A percentile compares a stretch with the other conserved stretches of the same genome.
These are phyloP conservation scores for Azolla pinnata DNA, from an alignment of 75 land plant genomes.

Conservation along the genomic window DNA sequence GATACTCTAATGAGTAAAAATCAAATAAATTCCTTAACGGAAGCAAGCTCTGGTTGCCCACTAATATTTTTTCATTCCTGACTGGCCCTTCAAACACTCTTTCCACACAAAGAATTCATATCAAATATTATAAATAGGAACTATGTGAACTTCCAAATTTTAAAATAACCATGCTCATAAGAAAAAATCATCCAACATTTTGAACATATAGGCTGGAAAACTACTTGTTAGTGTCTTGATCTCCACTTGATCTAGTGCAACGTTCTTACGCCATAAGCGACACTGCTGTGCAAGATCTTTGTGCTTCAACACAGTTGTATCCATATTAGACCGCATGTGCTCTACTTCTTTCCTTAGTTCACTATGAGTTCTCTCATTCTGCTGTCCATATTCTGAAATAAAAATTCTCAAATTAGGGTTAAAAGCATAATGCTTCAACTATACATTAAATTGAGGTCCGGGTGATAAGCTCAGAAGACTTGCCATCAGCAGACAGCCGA, in stretches of 20 bases:
- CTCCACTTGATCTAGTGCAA: constrained; percentile 61
- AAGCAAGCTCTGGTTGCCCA: too few relatives aligned
- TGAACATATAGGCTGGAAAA: not conserved
- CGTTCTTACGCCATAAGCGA: constrained; percentile 32
- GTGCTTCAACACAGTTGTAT: constrained; percentile 70
- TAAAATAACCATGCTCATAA: not conserved
- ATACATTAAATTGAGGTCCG: too few relatives aligned
- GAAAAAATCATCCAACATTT: not conserved
- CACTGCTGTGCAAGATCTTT: constrained; percentile 39
- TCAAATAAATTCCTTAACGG: not conserved
- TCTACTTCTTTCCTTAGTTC: constrained; percentile 39
- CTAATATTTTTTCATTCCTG: too few relatives aligned
- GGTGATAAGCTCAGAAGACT: constrained; percentile 5
- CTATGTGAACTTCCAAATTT: too few relatives aligned
- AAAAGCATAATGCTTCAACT: too few relatives aligned
- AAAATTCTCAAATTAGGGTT: too few relatives aligned
- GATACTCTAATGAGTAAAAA: not conserved
- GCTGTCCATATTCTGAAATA: not conserved
- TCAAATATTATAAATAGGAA: too few relatives aligned
- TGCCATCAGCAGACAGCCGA: constrained; percentile 45
- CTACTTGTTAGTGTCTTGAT: constrained; percentile 49
- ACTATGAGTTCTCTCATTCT: constrained; percentile 22
- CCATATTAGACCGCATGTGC: constrained; percentile 31
- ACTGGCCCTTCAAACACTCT: too few relatives aligned
- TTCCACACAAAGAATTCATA: too few relatives aligned